Evolutionary conservation across 306 rosid species (phyloP), one percentile per base, ranked within the genome.

Genomic region (Lathyrus sativus): DNA sequence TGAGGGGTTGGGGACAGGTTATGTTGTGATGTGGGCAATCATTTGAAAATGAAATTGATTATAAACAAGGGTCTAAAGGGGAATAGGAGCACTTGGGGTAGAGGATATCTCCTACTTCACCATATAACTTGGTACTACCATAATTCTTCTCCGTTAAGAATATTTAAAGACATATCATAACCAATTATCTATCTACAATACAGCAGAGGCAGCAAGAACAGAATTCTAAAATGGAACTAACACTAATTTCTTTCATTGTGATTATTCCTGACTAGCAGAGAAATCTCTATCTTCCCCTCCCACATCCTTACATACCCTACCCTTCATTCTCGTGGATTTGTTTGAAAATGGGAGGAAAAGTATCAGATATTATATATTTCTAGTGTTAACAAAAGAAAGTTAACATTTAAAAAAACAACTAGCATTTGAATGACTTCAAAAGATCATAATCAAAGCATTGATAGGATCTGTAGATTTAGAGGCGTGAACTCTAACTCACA

Each of bases 181-280:
- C 65, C 54, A 51, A 43, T 70, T 35, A 39, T 7, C 43, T 44
- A 70, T 24, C n/a, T 18, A 55, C 37, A 68, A 51, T 31, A 44
- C 67, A 51, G 15, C 51, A 54, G 38, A 69, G 28, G 38, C 63
- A 59, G 1, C 54, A 57, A 37, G 15, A 72, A 18, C 54, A 38
- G 12, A 11, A 28, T 58, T 39, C 31, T 5, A 39, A 68, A 29
- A 68, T 15, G 29, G 38, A 59, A 75, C 39, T 15, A 46, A 7
- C 49, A 57, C 28, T 0, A 4, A 35, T 14, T 14, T 35, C n/a
- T 9, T 2, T 48, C 53, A 2, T 12, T 6, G 46, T 11, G 12
- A 33, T 22, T 29, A 17, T 69, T 24, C 33, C 22, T 26, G 1
- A 48, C 49, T 9, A 53, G 31, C 15, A 24, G 35, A 68, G 39